These are phyloP conservation scores for Russula sp. DNA, from an alignment of 768 basidiomycete species.

Conservation along the genomic window DNA sequence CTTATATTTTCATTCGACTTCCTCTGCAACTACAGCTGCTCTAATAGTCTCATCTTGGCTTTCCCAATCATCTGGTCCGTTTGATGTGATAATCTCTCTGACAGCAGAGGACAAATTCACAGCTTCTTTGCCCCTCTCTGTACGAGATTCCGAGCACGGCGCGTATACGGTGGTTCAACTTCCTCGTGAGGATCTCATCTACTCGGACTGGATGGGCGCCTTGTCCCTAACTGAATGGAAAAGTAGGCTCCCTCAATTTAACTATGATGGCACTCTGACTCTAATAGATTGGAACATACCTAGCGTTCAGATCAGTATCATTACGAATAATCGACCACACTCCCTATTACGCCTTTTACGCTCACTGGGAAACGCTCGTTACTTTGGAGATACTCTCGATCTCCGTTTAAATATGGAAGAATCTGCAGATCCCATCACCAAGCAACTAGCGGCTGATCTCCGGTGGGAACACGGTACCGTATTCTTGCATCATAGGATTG, in stretches of 20 bases:
- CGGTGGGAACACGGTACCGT: conserved; percentile 60
- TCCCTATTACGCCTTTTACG: conserved; percentile 66
- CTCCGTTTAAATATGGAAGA: conserved; percentile 76
- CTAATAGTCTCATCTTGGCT: conserved; percentile 29
- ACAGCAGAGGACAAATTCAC: conserved; percentile 13
- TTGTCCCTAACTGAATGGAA: conserved; percentile 56
- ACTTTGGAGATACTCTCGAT: conserved; percentile 65
- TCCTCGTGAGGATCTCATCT: conserved; percentile 48
- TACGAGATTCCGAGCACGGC: conserved; percentile 13
- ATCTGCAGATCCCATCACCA: conserved; percentile 61
- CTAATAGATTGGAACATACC: conserved; percentile 71
- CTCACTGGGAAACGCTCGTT: conserved; percentile 57
- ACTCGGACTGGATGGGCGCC: conserved; percentile 60
- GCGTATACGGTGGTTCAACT: conserved; percentile 44
- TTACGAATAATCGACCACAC: conserved; percentile 71
- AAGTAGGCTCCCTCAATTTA: conserved; percentile 42
- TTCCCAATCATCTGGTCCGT: conserved; percentile 27
- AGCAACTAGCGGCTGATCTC: conserved; percentile 48
- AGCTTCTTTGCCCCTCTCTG: conserved; percentile 5
- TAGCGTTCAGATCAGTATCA: conserved; percentile 64
- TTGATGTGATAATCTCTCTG: conserved; percentile 28
- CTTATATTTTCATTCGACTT: conserved; percentile 12
- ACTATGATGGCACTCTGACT: conserved; percentile 25
- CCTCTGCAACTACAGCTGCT: conserved; percentile 6
- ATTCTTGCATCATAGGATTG: conserved; percentile 65